Base-by-base conservation (phyloP, 352 stramenopile species). In the Pythium grandisporangium region DNA sequence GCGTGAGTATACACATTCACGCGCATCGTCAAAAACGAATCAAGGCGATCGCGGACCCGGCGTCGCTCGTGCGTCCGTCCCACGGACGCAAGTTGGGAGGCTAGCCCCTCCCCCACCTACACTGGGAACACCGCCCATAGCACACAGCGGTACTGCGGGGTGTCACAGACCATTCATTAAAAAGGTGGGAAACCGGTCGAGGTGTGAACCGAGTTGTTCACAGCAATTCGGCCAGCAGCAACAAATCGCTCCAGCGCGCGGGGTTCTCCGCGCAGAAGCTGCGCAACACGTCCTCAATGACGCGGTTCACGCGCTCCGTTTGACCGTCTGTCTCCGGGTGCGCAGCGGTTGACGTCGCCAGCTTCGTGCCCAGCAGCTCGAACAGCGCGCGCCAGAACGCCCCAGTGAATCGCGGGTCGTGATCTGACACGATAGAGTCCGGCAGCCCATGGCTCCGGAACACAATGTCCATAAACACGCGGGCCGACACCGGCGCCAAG, bases 301-400 rank as follows among this genome's bases (percentile, higher is more conserved):
- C 42, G 16, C 36, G 42, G 26, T 46, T 52, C 4, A 39, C 49
- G 5, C 27, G 45, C 23, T 52, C 36, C 0, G 45, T 44, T 16
- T 52, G 45, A 21, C 19, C 37, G 16, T 44, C n/a, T n/a, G 52
- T 56, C 30, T 56, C 30, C 8, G 52, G 39, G 34, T 57, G 46
- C 14, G 49, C 46, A 5, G 30, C 24, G 1, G 37, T 53, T 16
- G 37, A 61, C 52, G 56, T 61, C 24, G 48, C 20, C 5, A 55
- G n/a, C n/a, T n/a, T n/a, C n/a, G n/a, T n/a, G n/a, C n/a, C n/a
- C n/a, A 53, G 17, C 12, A 48, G 14, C 8, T 25, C 13, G 26
- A 59, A 58, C 3, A 58, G 22, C 12, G 8, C 17, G 0, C 26
- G 12, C 44, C 51, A 59, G 20, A 59, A 55, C 10, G 36, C 24